These are phyloP conservation scores for Sporothrix inflata DNA, from an alignment of 2,329 filamentous ascomycete genomes.

Conservation along the genomic window DNA sequence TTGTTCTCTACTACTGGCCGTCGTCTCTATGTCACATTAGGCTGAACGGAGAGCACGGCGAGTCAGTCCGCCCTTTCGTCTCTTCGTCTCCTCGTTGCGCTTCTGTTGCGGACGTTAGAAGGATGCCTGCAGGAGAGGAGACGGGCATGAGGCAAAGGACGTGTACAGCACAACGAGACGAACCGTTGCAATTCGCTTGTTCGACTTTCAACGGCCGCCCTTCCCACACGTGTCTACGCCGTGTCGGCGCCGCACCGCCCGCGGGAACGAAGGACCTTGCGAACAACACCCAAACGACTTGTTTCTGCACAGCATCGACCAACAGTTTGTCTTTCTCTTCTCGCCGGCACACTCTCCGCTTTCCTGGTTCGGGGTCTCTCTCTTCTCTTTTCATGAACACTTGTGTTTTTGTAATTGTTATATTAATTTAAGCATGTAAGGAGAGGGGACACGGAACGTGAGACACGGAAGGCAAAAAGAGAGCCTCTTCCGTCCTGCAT, in stretches of 20 bases:
- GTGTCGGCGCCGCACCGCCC: slow-evolving; percentile 13
- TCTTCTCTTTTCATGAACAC: not conserved
- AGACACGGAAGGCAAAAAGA: not conserved
- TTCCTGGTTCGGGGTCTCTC: not conserved
- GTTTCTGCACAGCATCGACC: not conserved
- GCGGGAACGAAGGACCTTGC: not conserved
- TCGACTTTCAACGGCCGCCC: too few relatives aligned
- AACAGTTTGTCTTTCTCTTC: not conserved
- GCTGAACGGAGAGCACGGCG: slow-evolving; percentile 15
- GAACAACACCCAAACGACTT: not conserved
- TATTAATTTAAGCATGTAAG: not conserved
- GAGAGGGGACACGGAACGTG: not conserved
- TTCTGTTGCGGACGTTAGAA: not conserved
- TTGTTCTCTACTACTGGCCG: not conserved
- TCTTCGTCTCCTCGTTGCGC: not conserved
- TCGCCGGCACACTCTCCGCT: not conserved
- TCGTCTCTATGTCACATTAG: not conserved
- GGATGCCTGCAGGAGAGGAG: not conserved
- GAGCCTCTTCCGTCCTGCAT: slow-evolving; percentile 7
- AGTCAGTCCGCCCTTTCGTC: not conserved
- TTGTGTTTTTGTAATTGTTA: not conserved
- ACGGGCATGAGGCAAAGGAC: not conserved
- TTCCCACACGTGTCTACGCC: not conserved
- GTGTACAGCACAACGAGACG: not conserved
- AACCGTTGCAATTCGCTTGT: not conserved